Evolutionary conservation across 2,329 filamentous ascomycete genomes (phyloP), one percentile per base, ranked within the genome.

Genomic region (Pseudogymnoascus sp.): DNA sequence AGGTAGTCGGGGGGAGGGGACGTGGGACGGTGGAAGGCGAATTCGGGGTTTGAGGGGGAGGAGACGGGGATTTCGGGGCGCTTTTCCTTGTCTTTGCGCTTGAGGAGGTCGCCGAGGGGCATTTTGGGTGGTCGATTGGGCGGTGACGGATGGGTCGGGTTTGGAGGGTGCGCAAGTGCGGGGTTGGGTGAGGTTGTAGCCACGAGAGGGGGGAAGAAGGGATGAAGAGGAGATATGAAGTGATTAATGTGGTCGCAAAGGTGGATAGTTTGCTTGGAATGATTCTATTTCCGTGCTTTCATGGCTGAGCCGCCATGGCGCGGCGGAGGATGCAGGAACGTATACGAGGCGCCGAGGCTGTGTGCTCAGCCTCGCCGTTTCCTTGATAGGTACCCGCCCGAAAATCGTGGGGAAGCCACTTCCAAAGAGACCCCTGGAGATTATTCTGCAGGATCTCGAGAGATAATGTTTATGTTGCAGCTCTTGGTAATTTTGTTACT

Each of bases 1-100:
- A 21, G 40, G 67, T 88, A 78, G 73, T 97, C 91, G 72, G 92
- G 83, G 1, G 87, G 86, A 66, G 86, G 77, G 0, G 92, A 96
- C 71, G 96, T 93, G 66, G 90, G 88, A 65, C 92, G 87, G 70
- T 94, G 82, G 76, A 97, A 91, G 65, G 82, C 90, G 77, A 97
- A 91, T 68, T 89, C 86, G 62, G 88, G 86, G 1, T 79, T 31
- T n/a, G 52, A 60, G 15, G 67, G 64, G 13, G 29, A 29, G 42
- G 45, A 15, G 40, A 15, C 7, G 45, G 65, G 61, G 7, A 64
- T 64, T 42, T 69, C 62, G 29, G 62, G 27, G 29, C 67, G 60
- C 4, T 69, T 68, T 37, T 69, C 67, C 25, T 74, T 72, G 62
- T 75, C 72, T 64, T 78, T 82, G 39, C 85, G 87, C 72, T 82